Base-by-base conservation (phyloP, 164 flowering plant genomes). In the Macadamia tetraphylla region DNA sequence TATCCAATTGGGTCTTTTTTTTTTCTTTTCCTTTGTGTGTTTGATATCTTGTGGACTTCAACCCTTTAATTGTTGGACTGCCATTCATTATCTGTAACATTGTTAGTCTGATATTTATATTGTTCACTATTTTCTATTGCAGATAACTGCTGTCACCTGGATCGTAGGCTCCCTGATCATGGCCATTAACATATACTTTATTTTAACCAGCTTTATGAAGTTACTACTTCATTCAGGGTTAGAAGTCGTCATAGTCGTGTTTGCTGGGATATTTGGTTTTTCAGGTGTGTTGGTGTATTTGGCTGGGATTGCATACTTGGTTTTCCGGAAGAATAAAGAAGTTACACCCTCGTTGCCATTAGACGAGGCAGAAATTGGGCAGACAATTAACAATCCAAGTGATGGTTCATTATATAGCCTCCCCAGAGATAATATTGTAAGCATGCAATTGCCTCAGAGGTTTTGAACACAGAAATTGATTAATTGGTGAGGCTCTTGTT, bases 141-240 rank as follows among this genome's bases (percentile, higher is more conserved):
- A 94, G 98, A 74, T 91, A 66, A 70, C 95, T 46, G 84, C 78
- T 8, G 29, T 86, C 32, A 89, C 97, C 18, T 94, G 98, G 98
- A 64, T 85, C 60, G 85, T 89, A 49, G 87, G 96, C 18, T 80
- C 80, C n/a, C 70, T 89, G 59, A 84, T 94, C 69, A 94, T 94
- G 92, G 75, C 80, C 48, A 89, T 94, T 64, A 94, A 94, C 60
- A 74, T 94, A 42, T 91, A 87, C 77, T 94, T 73, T 67, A 72
- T 94, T 0, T 83, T 67, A 12, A 80, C 79, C n/a, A 71, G 83
- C 71, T 87, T 94, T 71, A 67, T 89, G 72, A 76, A 80, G 69
- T 61, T 90, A 62, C 91, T 94, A 35, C 58, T 86, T 11, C 84
- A 82, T 15, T 76, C 81, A 72, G 77, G 78, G 67, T 30, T 80